phyloP scores from a whole-genome alignment of 805 yeast genomes.

The Tetrapisispora fleetii region DNA sequence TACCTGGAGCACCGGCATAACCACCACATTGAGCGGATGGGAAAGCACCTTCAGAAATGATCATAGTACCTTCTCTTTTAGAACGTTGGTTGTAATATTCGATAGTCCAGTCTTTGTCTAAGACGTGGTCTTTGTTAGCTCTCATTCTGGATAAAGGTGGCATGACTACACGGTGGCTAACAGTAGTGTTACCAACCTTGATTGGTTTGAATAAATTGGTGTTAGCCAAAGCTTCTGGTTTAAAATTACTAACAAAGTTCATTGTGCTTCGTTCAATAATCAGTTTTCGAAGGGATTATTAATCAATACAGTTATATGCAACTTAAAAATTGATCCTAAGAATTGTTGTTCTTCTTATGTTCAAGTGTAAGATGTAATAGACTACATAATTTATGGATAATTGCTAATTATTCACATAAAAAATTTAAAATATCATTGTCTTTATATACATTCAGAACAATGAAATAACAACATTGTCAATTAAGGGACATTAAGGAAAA shows the following conservation, averaged over 20 bases:
- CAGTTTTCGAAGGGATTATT: background rate
- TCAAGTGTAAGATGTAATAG: no score
- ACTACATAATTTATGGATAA: no score
- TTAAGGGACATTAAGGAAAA: background rate
- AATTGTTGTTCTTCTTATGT: background rate
- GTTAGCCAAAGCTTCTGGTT: conserved; percentile 24
- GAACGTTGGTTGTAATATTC: conserved; percentile 52
- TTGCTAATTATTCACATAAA: no score
- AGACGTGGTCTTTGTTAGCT: conserved; percentile 30
- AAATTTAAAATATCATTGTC: background rate
- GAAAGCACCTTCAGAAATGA: conserved; percentile 52
- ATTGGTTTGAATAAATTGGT: conserved; percentile 37
- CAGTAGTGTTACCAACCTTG: conserved; percentile 31
- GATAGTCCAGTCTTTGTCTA: conserved; percentile 37
- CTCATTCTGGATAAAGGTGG: conserved; percentile 41
- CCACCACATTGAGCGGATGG: conserved; percentile 37
- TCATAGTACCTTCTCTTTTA: conserved; percentile 43
- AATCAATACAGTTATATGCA: background rate
- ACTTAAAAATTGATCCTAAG: background rate
- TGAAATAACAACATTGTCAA: background rate
- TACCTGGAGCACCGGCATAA: conserved; percentile 40
- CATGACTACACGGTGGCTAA: conserved; percentile 32
- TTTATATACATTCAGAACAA: background rate
- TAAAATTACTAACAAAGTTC: conserved; percentile 17
- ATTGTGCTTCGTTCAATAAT: background rate